A percentile compares a stretch with the other conserved stretches of the same genome.
Conservation (phyloP, 2,329 filamentous ascomycete species). For the Diplocarpon mali region DNA sequence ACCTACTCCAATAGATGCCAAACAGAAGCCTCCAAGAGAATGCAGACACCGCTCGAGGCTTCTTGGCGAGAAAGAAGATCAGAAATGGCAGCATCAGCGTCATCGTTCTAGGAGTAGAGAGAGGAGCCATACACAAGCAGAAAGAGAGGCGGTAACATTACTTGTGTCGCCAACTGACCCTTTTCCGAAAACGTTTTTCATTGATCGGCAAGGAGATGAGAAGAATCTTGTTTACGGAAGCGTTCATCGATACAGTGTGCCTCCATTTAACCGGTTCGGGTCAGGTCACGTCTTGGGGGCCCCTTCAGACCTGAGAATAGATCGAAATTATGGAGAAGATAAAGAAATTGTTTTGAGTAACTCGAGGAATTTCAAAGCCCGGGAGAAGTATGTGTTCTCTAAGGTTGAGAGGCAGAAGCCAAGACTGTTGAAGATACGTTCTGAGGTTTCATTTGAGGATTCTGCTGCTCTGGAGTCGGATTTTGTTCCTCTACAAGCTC, state of each 20-base stretch:
- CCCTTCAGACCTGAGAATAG: slow-evolving; percentile 47
- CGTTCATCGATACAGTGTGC: slow-evolving; percentile 60
- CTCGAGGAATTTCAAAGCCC: slow-evolving; percentile 28
- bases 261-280: slow-evolving; percentile 58
- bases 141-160: background rate
- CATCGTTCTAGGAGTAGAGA: slow-evolving; percentile 12
- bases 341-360: slow-evolving; percentile 38
- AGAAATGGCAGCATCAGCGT: slow-evolving; percentile 6
- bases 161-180: background rate
- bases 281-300: slow-evolving; percentile 62
- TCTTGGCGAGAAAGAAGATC: slow-evolving; percentile 14
- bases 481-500: slow-evolving; percentile 36
- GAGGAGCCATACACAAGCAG: background rate
- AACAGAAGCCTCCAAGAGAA: slow-evolving; percentile 3
- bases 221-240: slow-evolving; percentile 66
- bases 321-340: slow-evolving; percentile 42
- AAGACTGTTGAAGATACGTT: slow-evolving; percentile 32
- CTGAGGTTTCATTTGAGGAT: slow-evolving; percentile 22
- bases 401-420: slow-evolving; percentile 31
- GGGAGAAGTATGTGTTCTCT: slow-evolving; percentile 37
- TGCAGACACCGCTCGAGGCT: slow-evolving; percentile 8
- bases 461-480: slow-evolving; percentile 27
- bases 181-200: slow-evolving; percentile 35
- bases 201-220: slow-evolving; percentile 68
- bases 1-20: slow-evolving; percentile 5